A percentile compares a stretch with the other conserved stretches of the same genome.
Conservation (phyloP, 345 rosid species). For the Salix viminalis region DNA sequence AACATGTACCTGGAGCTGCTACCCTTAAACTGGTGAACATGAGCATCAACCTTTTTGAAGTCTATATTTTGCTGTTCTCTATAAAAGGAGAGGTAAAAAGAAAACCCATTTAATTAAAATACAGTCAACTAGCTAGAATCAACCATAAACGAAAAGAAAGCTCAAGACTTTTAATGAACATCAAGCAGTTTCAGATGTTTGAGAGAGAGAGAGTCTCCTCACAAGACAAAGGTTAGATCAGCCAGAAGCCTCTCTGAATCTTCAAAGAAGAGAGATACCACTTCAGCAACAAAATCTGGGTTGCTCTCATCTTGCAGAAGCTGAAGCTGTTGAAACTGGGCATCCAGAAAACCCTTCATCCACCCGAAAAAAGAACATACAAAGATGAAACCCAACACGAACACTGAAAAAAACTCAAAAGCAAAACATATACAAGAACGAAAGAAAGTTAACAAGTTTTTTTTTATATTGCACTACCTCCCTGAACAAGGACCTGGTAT, state of each 20-base stretch:
- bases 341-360: slow-evolving; percentile 75
- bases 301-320: slow-evolving; percentile 93
- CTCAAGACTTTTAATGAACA: background rate
- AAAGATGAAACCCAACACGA: too few relatives aligned
- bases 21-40: slow-evolving; percentile 96
- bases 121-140: background rate
- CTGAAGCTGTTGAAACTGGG: slow-evolving; percentile 81
- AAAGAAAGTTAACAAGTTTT: background rate
- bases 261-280: slow-evolving; percentile 83
- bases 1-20: slow-evolving; percentile 80
- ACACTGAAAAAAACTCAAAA: background rate
- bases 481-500: slow-evolving; percentile 65
- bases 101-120: background rate
- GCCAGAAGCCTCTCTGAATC: slow-evolving; percentile 85
- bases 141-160: background rate
- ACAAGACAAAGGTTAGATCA: slow-evolving; percentile 77
- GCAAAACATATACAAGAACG: background rate
- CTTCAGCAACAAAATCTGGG: slow-evolving; percentile 93
- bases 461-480: slow-evolving; percentile 45
- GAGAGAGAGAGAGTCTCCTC: slow-evolving; percentile 17
- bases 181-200: background rate
- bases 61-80: slow-evolving; percentile 76
- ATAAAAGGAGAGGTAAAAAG: background rate
- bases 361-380: background rate
- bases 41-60: slow-evolving; percentile 78